Evolutionary conservation across 1,284 basidiomycete species (phyloP).

Genomic region (Naganishia liquefaciens): DNA sequence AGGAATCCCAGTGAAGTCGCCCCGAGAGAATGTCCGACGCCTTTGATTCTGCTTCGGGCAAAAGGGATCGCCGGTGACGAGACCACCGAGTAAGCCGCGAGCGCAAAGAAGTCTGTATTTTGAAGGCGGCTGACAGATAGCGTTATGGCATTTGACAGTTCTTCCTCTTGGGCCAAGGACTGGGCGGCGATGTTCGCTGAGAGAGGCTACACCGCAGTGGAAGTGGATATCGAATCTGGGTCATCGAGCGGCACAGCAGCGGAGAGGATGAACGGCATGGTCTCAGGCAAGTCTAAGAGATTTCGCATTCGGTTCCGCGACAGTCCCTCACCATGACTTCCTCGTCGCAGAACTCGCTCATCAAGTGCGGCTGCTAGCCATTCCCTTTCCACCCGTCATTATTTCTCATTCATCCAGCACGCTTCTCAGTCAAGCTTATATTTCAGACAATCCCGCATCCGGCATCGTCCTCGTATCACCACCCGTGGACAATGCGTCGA

Average conservation of each 20-base stretch:
- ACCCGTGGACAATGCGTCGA: slow-evolving; percentile 42
- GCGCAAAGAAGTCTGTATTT: not conserved
- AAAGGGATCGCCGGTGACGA: slow-evolving; percentile 35
- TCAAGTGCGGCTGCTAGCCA: slow-evolving; percentile 55
- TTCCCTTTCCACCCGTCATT: slow-evolving; percentile 67
- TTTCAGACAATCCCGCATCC: slow-evolving; percentile 65
- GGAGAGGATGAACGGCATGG: slow-evolving; percentile 54
- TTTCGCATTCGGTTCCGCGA: not conserved
- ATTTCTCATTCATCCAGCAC: slow-evolving; percentile 59
- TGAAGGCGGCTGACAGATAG: too few species aligned
- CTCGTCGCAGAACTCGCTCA: slow-evolving; percentile 40
- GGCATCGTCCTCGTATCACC: slow-evolving; percentile 65
- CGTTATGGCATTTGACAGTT: slow-evolving; percentile 35
- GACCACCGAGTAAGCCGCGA: slow-evolving; percentile 26
- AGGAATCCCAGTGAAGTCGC: slow-evolving; percentile 40
- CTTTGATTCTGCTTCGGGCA: slow-evolving; percentile 44
- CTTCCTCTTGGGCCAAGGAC: slow-evolving; percentile 33
- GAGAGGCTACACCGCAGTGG: slow-evolving; percentile 64
- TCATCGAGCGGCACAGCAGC: slow-evolving; percentile 22
- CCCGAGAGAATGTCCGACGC: slow-evolving; percentile 46
- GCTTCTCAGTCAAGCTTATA: slow-evolving; percentile 66
- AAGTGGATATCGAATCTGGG: slow-evolving; percentile 59
- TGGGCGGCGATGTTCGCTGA: slow-evolving; percentile 60
- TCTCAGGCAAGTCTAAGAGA: slow-evolving; percentile 51
- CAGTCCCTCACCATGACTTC: not conserved